Conservation (phyloP, 331 rosid genomes). For the Quercus phellos region DNA sequence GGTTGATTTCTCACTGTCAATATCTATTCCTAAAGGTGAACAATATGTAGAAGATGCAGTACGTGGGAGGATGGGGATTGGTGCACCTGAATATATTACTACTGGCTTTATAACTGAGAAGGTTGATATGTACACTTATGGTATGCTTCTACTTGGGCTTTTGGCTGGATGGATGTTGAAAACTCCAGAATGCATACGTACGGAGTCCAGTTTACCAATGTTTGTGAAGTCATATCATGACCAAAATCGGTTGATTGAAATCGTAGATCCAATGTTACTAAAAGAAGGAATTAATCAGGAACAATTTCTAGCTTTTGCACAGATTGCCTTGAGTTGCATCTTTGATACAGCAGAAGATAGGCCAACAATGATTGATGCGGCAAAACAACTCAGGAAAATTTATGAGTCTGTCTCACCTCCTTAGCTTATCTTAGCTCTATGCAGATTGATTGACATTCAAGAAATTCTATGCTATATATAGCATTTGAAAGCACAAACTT, state of each 20-base stretch:
- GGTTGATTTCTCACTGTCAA: too few relatives aligned
- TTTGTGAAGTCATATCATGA: neutral
- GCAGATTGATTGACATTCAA: neutral
- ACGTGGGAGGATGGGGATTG: neutral
- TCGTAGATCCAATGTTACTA: neutral
- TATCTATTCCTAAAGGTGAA: neutral
- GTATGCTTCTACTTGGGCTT: neutral
- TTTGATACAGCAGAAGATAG: too few relatives aligned
- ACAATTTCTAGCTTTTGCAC: too few relatives aligned
- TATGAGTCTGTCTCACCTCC: neutral
- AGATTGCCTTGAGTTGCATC: too few relatives aligned
- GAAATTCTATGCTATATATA: neutral
- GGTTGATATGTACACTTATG: neutral
- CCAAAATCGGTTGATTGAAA: neutral
- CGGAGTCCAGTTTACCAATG: accelerated
- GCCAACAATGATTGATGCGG: neutral
- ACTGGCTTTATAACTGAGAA: neutral
- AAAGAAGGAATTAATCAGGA: neutral
- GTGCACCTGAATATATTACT: neutral
- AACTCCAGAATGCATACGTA: accelerated
- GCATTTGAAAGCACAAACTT: neutral
- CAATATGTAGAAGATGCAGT: neutral
- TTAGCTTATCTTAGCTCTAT: neutral
- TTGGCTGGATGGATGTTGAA: neutral
- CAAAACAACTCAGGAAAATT: neutral